Evolutionary conservation across 371 early-diverging fungal species (phyloP).

Genomic region (Mucor ambiguus): DNA sequence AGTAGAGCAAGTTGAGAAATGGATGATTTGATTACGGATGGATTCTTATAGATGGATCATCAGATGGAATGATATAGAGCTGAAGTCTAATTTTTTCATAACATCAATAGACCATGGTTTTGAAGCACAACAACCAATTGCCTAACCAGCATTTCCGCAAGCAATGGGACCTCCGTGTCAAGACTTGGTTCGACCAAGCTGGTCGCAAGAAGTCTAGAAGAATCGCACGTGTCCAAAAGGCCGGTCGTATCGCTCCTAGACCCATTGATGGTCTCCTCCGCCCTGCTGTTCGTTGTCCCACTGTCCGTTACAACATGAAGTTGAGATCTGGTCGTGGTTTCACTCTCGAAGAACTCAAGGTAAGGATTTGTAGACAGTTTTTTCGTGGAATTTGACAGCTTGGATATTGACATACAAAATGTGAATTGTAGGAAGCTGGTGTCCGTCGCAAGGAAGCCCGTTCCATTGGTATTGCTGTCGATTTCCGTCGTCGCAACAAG

Average conservation of each 20-base stretch:
- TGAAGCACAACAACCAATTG: conserved; percentile 99
- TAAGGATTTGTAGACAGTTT: conserved; percentile 30
- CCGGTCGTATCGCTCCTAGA: conserved; percentile 94
- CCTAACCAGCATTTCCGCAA: conserved; percentile 99
- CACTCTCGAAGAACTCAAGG: conserved; percentile 98
- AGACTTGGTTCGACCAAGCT: conserved; percentile 99
- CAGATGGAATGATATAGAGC: neutral
- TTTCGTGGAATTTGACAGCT: neutral
- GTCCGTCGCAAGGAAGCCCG: conserved; percentile 94
- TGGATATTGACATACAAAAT: neutral
- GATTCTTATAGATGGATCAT: neutral
- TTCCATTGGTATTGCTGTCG: conserved; percentile 97
- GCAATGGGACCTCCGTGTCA: conserved; percentile 97
- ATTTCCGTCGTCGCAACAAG: conserved; percentile 98
- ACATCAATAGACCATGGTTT: conserved; percentile 43
- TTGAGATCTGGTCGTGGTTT: conserved; percentile 98
- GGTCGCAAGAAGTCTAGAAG: conserved; percentile 93
- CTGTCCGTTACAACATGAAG: conserved; percentile 99
- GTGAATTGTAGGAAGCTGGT: conserved; percentile 79
- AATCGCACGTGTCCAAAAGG: conserved; percentile 91
- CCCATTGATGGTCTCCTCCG: conserved; percentile 97
- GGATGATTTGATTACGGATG: conserved; percentile 7
- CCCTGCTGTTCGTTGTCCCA: conserved; percentile 98
- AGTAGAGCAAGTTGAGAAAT: neutral
- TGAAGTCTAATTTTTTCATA: neutral